These are phyloP conservation scores for Musa troglodytarum DNA, from an alignment of 176 grass and related monocot genomes.

Conservation along the genomic window DNA sequence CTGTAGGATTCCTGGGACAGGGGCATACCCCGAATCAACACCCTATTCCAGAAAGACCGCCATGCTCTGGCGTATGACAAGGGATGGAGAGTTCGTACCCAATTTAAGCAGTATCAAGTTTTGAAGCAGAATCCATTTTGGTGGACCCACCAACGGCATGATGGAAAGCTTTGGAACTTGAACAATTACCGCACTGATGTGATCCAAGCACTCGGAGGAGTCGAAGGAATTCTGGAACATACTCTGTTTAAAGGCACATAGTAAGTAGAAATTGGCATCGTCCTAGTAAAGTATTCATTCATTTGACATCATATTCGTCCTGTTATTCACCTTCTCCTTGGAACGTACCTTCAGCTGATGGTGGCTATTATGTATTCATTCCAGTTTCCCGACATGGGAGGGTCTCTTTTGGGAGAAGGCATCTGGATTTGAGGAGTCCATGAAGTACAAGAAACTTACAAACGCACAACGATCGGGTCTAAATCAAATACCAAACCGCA, in stretches of 20 bases:
- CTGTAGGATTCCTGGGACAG: constrained; percentile 81
- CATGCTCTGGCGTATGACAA: constrained; percentile 93
- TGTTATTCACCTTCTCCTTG: too few relatives aligned
- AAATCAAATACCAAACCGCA: constrained; percentile 95
- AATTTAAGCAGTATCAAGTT: constrained; percentile 99
- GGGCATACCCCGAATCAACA: constrained; percentile 97
- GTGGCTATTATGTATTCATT: not conserved
- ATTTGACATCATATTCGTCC: too few relatives aligned
- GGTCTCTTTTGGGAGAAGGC: constrained; percentile 98
- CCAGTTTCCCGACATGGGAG: constrained; percentile 89
- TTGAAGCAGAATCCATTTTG: constrained; percentile 98
- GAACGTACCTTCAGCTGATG: not conserved
- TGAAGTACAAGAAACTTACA: constrained; percentile 98
- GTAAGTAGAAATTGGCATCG: constrained; percentile 1
- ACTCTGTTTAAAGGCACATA: constrained; percentile 99
- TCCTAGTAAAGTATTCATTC: too few relatives aligned
- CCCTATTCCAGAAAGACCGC: constrained; percentile 96
- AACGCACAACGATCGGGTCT: constrained; percentile 93
- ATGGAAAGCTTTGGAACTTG: constrained; percentile 96
- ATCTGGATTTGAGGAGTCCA: constrained; percentile 94
- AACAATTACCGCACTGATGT: constrained; percentile 99
- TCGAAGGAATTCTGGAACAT: constrained; percentile 93
- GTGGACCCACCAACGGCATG: constrained; percentile 98
- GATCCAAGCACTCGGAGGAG: constrained; percentile 98
- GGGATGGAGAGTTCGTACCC: constrained; percentile 92